These are phyloP conservation scores for Aspergillus transmontanensis DNA, from an alignment of 2,329 filamentous ascomycete species.

Conservation along the genomic window DNA sequence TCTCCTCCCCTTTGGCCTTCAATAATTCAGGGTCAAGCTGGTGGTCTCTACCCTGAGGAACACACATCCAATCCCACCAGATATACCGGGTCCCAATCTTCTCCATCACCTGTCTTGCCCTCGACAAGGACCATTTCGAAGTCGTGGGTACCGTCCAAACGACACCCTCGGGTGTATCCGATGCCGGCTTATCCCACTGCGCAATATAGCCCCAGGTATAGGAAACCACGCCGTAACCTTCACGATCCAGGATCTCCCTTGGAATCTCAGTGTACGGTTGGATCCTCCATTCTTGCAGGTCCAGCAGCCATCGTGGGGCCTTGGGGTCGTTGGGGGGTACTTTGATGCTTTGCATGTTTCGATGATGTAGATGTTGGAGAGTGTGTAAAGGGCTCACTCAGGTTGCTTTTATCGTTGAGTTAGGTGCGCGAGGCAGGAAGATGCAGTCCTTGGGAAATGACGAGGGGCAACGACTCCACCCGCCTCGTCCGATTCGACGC, in stretches of 20 bases:
- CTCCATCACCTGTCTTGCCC: not conserved
- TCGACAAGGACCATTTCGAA: not conserved
- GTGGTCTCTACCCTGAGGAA: accelerated
- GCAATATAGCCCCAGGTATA: not conserved
- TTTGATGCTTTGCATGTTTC: too few relatives aligned
- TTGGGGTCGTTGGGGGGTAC: not conserved
- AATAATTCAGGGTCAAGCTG: not conserved
- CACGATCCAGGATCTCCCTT: not conserved
- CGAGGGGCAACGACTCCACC: too few relatives aligned
- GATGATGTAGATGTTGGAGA: too few relatives aligned
- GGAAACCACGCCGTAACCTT: not conserved
- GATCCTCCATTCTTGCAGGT: not conserved
- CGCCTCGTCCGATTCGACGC: too few relatives aligned
- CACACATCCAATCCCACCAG: not conserved
- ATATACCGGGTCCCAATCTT: not conserved
- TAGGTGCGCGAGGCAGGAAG: too few relatives aligned
- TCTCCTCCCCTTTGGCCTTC: not conserved
- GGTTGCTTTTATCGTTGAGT: too few relatives aligned
- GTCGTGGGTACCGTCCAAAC: not conserved
- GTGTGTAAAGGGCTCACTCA: too few relatives aligned
- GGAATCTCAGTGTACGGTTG: not conserved
- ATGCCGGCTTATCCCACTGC: not conserved
- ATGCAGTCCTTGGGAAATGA: too few relatives aligned
- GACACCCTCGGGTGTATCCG: not conserved
- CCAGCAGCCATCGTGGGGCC: not conserved